Evolutionary conservation across 805 yeast species (phyloP).

Genomic region (Candida nanaspora): DNA sequence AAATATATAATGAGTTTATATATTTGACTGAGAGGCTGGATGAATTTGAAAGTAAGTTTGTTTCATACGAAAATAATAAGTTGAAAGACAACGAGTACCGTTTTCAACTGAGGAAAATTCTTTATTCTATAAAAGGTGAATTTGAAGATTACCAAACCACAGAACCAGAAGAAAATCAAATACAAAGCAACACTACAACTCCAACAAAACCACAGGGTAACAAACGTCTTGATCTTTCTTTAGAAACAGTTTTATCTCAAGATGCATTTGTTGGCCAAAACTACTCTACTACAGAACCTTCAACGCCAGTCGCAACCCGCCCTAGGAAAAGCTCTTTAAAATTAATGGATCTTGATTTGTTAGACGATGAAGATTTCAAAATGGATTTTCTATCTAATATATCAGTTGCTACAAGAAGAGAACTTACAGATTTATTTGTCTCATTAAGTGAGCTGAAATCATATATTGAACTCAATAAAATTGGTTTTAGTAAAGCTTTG

Average conservation of each 20-base stretch:
- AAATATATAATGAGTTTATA: conserved; percentile 44
- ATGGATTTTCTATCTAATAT: conserved; percentile 39
- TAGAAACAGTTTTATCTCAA: conserved; percentile 9
- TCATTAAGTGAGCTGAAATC: conserved; percentile 76
- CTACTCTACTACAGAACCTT: background rate
- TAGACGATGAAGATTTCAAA: conserved; percentile 30
- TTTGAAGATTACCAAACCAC: background rate
- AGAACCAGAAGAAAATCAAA: background rate
- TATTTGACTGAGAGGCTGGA: conserved; percentile 54
- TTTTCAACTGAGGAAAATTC: conserved; percentile 8
- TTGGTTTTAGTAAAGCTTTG: conserved; percentile 85
- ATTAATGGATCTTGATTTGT: conserved; percentile 12
- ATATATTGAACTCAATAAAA: conserved; percentile 72
- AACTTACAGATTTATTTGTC: conserved; percentile 62
- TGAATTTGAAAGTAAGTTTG: conserved; percentile 43
- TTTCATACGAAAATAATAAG: conserved; percentile 5
- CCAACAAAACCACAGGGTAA: background rate
- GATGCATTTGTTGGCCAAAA: conserved; percentile 14
- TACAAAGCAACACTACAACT: background rate
- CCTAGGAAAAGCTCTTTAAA: conserved; percentile 19
- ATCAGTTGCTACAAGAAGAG: conserved; percentile 58
- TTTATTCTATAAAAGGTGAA: conserved; percentile 8
- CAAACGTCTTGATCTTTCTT: background rate
- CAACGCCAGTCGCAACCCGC: too few relatives aligned
- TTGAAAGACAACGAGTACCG: conserved; percentile 10